Base-by-base conservation (phyloP, 169 alveolate species). In the Besnoitia besnoiti region DNA sequence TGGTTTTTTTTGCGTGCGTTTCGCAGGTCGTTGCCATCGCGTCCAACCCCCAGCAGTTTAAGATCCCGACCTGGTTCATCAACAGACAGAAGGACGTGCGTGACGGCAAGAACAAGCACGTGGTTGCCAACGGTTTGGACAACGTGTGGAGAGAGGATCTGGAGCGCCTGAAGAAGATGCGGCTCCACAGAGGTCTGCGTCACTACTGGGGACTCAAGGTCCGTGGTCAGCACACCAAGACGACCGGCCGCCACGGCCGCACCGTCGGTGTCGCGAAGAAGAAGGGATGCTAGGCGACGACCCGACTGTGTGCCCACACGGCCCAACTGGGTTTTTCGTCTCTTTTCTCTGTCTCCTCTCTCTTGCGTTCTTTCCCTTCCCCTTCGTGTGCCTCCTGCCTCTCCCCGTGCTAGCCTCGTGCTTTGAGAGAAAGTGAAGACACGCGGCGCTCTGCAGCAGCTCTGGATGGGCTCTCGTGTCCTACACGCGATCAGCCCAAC, bases 151-250 rank as follows among this genome's bases (percentile, higher is more conserved):
- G 99, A 97, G 99, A 99, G 96, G 99, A 99, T 96, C 96, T 99
- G 88, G 99, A 99, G 96, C 97, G 99, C 94, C 96, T 99, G 97
- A 99, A 99, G 98, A 99, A 99, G 97, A 99, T 99, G 97, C 96
- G 98, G 94, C 96, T 97, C 75, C 99, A 99, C 98, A 96, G 99
- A 95, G 99, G 99, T 37, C 97, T 98, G 95, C 98, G 99, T 95
- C 99, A 99, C 96, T 98, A 97, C 98, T 97, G 99, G 99, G 99
- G 99, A 93, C 97, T 98, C 85, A 98, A 99, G 95, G 99, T 99
- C 94, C 98, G 99, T 93, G 99, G 99, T 75, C 99, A 99, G 97
- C 99, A 99, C 96, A 99, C 99, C 96, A 98, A 98, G 97, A 98
- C 99, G 76, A 99, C 99, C 79, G 99, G 99, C 67, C 98, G 99